These are phyloP conservation scores for Hirschioporus abietinus DNA, from an alignment of 768 basidiomycete genomes.

Conservation along the genomic window DNA sequence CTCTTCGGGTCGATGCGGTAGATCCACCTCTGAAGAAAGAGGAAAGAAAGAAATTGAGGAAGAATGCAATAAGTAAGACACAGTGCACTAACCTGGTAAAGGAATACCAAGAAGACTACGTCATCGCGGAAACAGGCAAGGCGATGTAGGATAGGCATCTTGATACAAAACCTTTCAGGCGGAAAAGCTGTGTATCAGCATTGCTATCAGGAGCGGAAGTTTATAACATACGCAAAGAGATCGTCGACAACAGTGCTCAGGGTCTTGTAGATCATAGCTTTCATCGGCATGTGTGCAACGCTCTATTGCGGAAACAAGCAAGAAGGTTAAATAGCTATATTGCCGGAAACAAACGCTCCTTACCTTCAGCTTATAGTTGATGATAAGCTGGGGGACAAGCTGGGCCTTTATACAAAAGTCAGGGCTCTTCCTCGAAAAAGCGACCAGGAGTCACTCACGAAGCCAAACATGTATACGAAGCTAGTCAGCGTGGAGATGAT, in stretches of 20 bases:
- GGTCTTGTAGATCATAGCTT: constrained; percentile 95
- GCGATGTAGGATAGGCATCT: constrained; percentile 94
- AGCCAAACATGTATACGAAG: constrained; percentile 96
- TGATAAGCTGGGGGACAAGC: constrained; percentile 82
- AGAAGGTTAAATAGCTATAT: constrained; percentile 1
- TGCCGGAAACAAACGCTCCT: constrained; percentile 14
- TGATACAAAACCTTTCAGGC: constrained; percentile 75
- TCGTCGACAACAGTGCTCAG: constrained; percentile 90
- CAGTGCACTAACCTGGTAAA: constrained; percentile 70
- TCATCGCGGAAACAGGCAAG: constrained; percentile 89
- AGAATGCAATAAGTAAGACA: neutral
- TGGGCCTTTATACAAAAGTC: constrained; percentile 52
- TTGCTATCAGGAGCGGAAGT: neutral
- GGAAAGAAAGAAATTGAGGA: neutral
- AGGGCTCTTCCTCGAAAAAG: neutral
- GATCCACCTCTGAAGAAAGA: constrained; percentile 77
- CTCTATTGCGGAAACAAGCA: constrained; percentile 41
- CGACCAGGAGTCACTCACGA: constrained; percentile 60
- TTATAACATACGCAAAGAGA: constrained; percentile 68
- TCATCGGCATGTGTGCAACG: constrained; percentile 98
- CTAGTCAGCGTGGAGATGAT: constrained; percentile 89
- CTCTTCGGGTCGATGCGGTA: constrained; percentile 94
- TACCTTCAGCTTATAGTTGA: constrained; percentile 96
- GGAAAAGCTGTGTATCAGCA: constrained; percentile 1
- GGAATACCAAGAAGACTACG: constrained; percentile 84